Evolutionary conservation across 129 eudicot species (phyloP).

Genomic region (Cynara cardunculus): DNA sequence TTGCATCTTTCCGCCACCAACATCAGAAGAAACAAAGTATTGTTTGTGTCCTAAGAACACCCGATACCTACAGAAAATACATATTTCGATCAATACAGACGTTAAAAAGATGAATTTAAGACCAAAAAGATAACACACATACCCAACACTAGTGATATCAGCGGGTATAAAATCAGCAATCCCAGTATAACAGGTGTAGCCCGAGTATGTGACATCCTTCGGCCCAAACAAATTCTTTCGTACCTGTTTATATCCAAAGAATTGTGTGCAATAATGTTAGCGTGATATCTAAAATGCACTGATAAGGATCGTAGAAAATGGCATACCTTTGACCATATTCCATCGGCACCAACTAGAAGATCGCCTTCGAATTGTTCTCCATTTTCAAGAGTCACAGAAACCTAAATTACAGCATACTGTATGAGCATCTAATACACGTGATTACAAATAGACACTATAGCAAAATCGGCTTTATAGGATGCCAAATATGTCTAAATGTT

Average conservation of each 20-base stretch:
- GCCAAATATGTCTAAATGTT: background rate
- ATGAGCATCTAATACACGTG: background rate
- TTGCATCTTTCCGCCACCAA: slow-evolving; percentile 99
- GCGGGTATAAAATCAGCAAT: slow-evolving; percentile 97
- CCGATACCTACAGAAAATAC: slow-evolving; percentile 59
- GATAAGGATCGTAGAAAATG: background rate
- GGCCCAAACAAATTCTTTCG: slow-evolving; percentile 81
- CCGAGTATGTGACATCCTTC: slow-evolving; percentile 75
- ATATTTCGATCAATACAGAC: background rate
- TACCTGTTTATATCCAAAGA: slow-evolving; percentile 41
- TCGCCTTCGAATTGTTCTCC: slow-evolving; percentile 88
- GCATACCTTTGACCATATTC: slow-evolving; percentile 92
- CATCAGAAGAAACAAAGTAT: slow-evolving; percentile 97
- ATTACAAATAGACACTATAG: background rate
- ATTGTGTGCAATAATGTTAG: background rate
- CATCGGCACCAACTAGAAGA: slow-evolving; percentile 98
- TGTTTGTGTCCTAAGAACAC: slow-evolving; percentile 98
- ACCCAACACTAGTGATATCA: slow-evolving; percentile 94
- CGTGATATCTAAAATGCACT: background rate
- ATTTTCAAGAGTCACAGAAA: slow-evolving; percentile 73
- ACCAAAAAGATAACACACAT: slow-evolving; percentile 9
- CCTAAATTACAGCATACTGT: slow-evolving; percentile 36
- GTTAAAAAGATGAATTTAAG: background rate
- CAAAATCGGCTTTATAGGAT: background rate
- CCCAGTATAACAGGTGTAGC: slow-evolving; percentile 98